Conservation (phyloP, 169 alveolate genomes). For the Plasmodium malariae region DNA sequence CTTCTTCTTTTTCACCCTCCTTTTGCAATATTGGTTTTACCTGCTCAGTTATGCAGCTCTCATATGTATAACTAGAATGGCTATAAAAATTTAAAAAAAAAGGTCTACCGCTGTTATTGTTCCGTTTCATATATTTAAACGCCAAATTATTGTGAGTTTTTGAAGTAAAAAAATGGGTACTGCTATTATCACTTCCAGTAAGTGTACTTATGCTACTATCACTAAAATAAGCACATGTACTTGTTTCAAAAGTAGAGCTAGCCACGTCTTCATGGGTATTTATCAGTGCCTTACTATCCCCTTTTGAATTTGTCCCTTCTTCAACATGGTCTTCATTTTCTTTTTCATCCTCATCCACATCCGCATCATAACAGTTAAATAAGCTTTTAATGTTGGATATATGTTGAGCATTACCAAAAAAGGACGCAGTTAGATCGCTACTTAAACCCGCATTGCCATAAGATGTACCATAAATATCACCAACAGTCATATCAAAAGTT, state of each 20-base stretch:
- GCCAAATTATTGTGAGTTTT: background rate
- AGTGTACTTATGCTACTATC: no score
- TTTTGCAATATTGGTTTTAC: background rate
- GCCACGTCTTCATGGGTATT: background rate
- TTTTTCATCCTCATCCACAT: no score
- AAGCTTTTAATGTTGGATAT: slow-evolving; percentile 3
- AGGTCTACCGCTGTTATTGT: background rate
- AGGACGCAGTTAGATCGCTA: slow-evolving; percentile 49
- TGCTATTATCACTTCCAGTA: background rate
- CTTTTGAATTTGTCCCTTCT: background rate
- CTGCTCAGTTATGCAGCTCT: background rate
- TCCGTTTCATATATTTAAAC: background rate
- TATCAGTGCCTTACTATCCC: background rate
- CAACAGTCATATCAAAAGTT: slow-evolving; percentile 70
- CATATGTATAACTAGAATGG: background rate
- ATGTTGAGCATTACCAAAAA: slow-evolving; percentile 49
- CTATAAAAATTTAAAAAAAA: slow-evolving; percentile 7
- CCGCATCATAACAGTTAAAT: background rate
- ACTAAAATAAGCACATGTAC: no score
- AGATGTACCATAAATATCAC: slow-evolving; percentile 56
- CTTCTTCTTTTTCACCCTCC: background rate
- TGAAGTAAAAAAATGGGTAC: background rate
- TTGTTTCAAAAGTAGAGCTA: background rate
- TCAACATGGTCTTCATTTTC: no score
- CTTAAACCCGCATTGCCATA: slow-evolving; percentile 51